These are phyloP conservation scores for Colletotrichum cuscutae DNA, from an alignment of 2,329 filamentous ascomycete species.

Conservation along the genomic window DNA sequence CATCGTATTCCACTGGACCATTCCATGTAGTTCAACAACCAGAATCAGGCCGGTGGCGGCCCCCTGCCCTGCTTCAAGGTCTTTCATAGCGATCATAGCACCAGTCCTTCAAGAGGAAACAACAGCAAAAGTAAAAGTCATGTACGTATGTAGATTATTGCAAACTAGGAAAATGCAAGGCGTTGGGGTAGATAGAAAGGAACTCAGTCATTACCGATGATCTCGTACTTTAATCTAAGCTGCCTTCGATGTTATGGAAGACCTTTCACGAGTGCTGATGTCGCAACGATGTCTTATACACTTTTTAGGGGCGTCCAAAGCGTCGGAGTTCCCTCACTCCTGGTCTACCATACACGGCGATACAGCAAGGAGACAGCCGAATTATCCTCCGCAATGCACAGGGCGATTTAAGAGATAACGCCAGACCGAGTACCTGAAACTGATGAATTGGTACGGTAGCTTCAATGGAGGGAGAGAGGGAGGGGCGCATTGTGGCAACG, in stretches of 20 bases:
- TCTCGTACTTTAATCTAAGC: too few species aligned
- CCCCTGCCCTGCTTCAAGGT: not conserved
- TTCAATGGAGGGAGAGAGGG: too few species aligned
- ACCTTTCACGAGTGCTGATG: too few species aligned
- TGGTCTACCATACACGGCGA: too few species aligned
- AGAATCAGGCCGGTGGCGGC: not conserved
- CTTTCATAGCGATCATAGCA: not conserved
- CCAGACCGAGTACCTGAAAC: not conserved
- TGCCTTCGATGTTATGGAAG: too few species aligned
- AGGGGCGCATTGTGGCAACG: too few species aligned
- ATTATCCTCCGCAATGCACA: too few species aligned
- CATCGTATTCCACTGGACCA: not conserved
- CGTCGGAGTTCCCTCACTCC: too few species aligned
- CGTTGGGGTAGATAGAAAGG: not conserved
- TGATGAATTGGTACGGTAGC: too few species aligned
- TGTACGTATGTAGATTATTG: not conserved
- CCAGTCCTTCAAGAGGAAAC: not conserved
- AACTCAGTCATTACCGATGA: not conserved
- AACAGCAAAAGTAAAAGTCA: slow-evolving; percentile 3
- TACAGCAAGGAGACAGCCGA: too few species aligned
- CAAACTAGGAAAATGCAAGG: not conserved
- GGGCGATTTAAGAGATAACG: not conserved
- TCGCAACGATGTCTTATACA: too few species aligned
- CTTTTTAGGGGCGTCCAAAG: too few species aligned
- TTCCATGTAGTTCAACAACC: not conserved